These are phyloP conservation scores for Asterella californica DNA, from an alignment of 225 moss, liverwort and hornwort genomes.

Conservation along the genomic window DNA sequence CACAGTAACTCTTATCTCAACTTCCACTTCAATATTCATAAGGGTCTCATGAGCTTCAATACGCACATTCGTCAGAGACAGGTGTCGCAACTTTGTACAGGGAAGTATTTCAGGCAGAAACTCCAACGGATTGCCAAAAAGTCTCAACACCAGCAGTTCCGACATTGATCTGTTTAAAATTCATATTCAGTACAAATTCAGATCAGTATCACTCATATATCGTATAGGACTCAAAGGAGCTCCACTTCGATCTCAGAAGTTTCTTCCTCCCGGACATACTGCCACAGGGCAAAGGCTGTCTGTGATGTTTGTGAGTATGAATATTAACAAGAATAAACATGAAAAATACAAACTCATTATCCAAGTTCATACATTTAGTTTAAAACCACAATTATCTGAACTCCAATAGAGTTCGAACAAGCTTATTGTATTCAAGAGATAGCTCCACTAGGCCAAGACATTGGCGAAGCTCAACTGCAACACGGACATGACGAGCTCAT, in stretches of 20 bases:
- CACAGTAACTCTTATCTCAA: conserved; percentile 63
- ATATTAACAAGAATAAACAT: background rate
- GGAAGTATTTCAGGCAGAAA: conserved; percentile 98
- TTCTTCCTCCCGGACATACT: background rate
- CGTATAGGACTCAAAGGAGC: background rate
- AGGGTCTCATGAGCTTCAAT: conserved; percentile 96
- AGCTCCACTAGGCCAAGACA: conserved; percentile 93
- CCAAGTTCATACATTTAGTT: background rate
- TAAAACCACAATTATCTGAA: conserved; percentile 58
- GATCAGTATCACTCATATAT: background rate
- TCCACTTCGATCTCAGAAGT: background rate
- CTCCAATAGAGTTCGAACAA: conserved; percentile 90
- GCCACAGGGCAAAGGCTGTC: background rate
- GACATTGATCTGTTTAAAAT: conserved; percentile 75
- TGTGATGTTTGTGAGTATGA: background rate
- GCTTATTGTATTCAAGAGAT: conserved; percentile 96
- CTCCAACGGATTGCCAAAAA: conserved; percentile 98
- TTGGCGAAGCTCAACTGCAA: conserved; percentile 88
- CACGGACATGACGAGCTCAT: conserved; percentile 9
- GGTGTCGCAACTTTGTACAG: conserved; percentile 85
- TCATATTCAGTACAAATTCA: background rate
- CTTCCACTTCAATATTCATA: conserved; percentile 72
- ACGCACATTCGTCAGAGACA: conserved; percentile 95
- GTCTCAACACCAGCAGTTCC: conserved; percentile 80
- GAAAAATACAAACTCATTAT: background rate